A percentile compares a stretch with the other conserved stretches of the same genome.
Conservation (phyloP, 768 basidiomycete species). For the Rubroboletus satanas region DNA sequence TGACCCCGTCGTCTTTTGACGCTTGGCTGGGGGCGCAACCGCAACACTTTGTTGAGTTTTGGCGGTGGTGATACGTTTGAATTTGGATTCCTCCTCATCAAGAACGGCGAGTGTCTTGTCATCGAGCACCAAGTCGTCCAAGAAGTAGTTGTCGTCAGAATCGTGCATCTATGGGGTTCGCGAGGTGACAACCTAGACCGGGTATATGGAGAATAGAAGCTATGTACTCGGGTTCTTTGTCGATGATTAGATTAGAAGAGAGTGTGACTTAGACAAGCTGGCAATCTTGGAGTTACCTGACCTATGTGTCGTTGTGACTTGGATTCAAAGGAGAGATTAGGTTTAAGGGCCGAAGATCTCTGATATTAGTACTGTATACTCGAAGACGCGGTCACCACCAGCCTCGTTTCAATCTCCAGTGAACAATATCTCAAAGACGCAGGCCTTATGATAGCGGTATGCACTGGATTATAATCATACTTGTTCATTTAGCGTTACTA, state of each 20-base stretch:
- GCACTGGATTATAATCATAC: neutral
- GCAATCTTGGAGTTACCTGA: neutral
- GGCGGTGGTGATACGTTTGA: conserved; percentile 20
- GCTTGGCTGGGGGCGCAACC: conserved; percentile 46
- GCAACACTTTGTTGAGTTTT: conserved; percentile 26
- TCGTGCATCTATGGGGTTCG: conserved; percentile 46
- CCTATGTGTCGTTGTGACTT: neutral
- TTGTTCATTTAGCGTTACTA: neutral
- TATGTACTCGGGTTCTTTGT: neutral
- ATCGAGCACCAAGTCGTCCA: conserved; percentile 62
- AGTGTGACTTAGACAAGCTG: neutral
- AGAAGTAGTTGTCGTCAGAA: conserved; percentile 66
- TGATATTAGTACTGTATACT: neutral
- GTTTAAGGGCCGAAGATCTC: neutral
- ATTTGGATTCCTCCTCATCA: conserved; percentile 52
- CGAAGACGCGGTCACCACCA: neutral
- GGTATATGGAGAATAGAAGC: neutral
- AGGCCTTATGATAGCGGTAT: neutral
- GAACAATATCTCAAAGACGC: no score
- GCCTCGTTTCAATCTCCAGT: neutral
- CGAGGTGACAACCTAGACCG: neutral
- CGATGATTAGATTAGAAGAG: neutral
- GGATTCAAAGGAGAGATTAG: no score
- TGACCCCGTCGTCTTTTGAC: conserved; percentile 48
- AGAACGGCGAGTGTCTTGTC: conserved; percentile 57